Conservation (phyloP, 1,139 yeast species). For the Scheffersomyces insectosa region DNA sequence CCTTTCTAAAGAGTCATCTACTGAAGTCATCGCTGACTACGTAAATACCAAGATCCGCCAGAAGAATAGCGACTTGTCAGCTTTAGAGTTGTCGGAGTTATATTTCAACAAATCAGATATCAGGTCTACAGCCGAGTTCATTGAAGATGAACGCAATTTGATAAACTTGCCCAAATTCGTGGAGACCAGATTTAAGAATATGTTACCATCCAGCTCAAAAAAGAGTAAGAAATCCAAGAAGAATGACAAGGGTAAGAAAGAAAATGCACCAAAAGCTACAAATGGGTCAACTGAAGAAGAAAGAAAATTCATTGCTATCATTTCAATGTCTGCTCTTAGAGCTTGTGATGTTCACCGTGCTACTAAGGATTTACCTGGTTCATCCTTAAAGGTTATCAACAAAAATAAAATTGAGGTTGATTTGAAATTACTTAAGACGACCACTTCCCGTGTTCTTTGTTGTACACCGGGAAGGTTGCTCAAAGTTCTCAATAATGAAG, state of each 20-base stretch:
- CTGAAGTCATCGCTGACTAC: conserved; percentile 61
- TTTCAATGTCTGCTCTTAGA: conserved; percentile 70
- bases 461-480: conserved; percentile 67
- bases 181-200: conserved; percentile 40
- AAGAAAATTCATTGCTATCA: conserved; percentile 52
- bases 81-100: conserved; percentile 62
- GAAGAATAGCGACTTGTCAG: conserved; percentile 56
- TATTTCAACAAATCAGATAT: conserved; percentile 51
- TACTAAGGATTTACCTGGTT: conserved; percentile 52
- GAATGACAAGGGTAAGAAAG: conserved; percentile 18
- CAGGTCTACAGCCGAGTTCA: conserved; percentile 52
- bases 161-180: conserved; percentile 50
- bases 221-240: conserved; percentile 27
- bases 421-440: conserved; percentile 48
- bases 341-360: conserved; percentile 74
- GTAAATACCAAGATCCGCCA: conserved; percentile 53
- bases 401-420: conserved; percentile 67
- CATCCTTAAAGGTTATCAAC: conserved; percentile 64
- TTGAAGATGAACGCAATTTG: conserved; percentile 42
- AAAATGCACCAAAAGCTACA: conserved; percentile 4
- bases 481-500: conserved; percentile 45
- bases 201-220: conserved; percentile 33
- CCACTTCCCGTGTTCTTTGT: conserved; percentile 55
- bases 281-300: conserved; percentile 17
- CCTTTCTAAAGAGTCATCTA: conserved; percentile 46